Conservation (phyloP, 148 eudicot species). For the Rhododendron griersonianum region DNA sequence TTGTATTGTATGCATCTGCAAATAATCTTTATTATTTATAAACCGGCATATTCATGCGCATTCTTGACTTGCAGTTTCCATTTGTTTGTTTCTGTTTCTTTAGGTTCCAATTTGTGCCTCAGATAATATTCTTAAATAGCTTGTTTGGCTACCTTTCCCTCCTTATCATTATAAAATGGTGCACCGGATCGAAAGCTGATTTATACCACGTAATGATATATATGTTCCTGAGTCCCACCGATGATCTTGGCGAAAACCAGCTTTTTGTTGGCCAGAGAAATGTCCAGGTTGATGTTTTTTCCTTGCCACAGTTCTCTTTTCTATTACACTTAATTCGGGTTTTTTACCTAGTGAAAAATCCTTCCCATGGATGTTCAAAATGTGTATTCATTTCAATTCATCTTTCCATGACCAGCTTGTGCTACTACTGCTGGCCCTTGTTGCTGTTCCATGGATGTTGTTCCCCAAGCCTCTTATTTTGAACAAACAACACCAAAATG, state of each 20-base stretch:
- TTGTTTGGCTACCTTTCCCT: constrained; percentile 57
- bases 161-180: constrained; percentile 49
- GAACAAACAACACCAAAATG: constrained; percentile 74
- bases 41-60: not conserved
- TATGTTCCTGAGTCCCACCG: constrained; percentile 79
- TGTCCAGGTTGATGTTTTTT: constrained; percentile 48
- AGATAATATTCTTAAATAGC: constrained; percentile 50
- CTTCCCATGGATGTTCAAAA: not conserved
- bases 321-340: not conserved
- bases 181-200: constrained; percentile 60
- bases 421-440: constrained; percentile 69
- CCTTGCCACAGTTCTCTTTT: not conserved
- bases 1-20: not conserved
- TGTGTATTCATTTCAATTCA: not conserved
- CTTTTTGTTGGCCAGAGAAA: constrained; percentile 85
- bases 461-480: constrained; percentile 89
- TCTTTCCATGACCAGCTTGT: constrained; percentile 47
- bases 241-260: constrained; percentile 87
- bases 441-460: constrained; percentile 98
- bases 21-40: not conserved
- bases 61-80: not conserved
- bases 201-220: constrained; percentile 59
- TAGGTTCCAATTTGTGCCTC: constrained; percentile 61
- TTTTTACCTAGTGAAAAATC: not conserved
- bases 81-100: constrained; percentile 6